Conservation (phyloP, 306 rosid genomes). For the Vigna angularis region DNA sequence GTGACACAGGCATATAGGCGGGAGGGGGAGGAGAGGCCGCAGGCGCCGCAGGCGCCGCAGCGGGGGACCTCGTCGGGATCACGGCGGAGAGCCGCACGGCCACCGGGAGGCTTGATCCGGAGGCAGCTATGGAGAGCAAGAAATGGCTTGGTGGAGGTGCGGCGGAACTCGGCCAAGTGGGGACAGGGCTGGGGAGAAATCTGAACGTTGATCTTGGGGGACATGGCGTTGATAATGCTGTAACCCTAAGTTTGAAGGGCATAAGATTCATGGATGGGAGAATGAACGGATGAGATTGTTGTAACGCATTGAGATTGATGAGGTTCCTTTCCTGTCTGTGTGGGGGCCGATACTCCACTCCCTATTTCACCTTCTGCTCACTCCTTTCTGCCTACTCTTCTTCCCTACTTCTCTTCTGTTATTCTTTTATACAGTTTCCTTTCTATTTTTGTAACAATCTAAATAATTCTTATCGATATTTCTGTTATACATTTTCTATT, state of each 20-base stretch:
- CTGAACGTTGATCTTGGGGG: conserved; percentile 75
- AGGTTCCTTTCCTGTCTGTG: conserved; percentile 4
- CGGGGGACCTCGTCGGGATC: conserved; percentile 75
- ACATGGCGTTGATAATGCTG: conserved; percentile 63
- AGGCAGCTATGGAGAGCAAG: conserved; percentile 80
- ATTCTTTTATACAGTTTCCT: neutral
- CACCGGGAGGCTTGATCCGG: conserved; percentile 78
- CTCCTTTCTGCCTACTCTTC: neutral
- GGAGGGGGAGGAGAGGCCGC: conserved; percentile 60
- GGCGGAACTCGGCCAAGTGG: conserved; percentile 78
- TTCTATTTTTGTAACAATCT: neutral
- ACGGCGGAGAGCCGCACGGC: conserved; percentile 83
- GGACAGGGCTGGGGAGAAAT: conserved; percentile 70
- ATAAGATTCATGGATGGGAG: conserved; percentile 54
- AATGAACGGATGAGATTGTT: conserved; percentile 67
- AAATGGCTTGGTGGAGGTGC: conserved; percentile 75
- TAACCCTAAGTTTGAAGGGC: conserved; percentile 58
- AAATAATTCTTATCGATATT: neutral
- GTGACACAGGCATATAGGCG: conserved; percentile 77
- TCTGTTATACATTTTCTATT: neutral
- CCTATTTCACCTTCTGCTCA: neutral
- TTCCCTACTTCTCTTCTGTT: neutral
- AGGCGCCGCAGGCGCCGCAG: conserved; percentile 67
- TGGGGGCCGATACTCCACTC: conserved; percentile 21
- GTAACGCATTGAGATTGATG: conserved; percentile 49